phyloP scores from a whole-genome alignment of 345 rosid species.

The Eutrema japonicum region DNA sequence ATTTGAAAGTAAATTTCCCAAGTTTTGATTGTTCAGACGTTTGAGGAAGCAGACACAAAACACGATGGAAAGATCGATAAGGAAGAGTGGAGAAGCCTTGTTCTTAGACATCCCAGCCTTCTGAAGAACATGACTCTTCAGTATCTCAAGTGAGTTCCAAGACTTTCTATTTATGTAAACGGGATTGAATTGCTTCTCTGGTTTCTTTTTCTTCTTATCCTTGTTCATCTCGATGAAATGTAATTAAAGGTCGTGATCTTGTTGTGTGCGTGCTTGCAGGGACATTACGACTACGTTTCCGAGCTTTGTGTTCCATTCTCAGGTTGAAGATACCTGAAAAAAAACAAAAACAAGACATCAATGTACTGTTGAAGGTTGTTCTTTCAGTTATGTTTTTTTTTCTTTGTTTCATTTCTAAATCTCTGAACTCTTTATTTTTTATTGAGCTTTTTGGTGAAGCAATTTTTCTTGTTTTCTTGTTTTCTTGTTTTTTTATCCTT shows the following conservation, averaged over 20 bases:
- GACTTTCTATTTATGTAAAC: neutral
- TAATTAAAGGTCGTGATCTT: constrained; percentile 19
- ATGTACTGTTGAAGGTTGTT: too few relatives aligned
- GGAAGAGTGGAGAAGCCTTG: constrained; percentile 98
- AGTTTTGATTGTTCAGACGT: constrained; percentile 60
- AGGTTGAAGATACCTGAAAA: constrained; percentile 85
- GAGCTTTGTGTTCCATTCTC: constrained; percentile 97
- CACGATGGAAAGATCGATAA: constrained; percentile 94
- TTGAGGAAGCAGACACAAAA: constrained; percentile 97
- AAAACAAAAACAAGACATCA: constrained; percentile 27
- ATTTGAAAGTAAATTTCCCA: neutral
- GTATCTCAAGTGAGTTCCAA: constrained; percentile 82
- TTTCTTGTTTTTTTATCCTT: too few relatives aligned
- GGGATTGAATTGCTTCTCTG: neutral
- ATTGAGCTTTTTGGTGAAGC: too few relatives aligned
- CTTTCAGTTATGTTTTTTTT: neutral
- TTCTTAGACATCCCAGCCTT: constrained; percentile 86
- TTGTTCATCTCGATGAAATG: neutral
- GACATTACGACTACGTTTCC: constrained; percentile 97
- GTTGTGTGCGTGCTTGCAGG: constrained; percentile 50
- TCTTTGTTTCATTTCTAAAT: neutral
- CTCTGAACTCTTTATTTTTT: too few relatives aligned
- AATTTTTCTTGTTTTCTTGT: too few relatives aligned
- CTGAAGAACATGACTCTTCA: constrained; percentile 98
- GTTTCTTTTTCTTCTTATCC: constrained; percentile 1